phyloP scores from a whole-genome alignment of 2,329 filamentous ascomycete genomes.

The Mycosphaerella sp. region DNA sequence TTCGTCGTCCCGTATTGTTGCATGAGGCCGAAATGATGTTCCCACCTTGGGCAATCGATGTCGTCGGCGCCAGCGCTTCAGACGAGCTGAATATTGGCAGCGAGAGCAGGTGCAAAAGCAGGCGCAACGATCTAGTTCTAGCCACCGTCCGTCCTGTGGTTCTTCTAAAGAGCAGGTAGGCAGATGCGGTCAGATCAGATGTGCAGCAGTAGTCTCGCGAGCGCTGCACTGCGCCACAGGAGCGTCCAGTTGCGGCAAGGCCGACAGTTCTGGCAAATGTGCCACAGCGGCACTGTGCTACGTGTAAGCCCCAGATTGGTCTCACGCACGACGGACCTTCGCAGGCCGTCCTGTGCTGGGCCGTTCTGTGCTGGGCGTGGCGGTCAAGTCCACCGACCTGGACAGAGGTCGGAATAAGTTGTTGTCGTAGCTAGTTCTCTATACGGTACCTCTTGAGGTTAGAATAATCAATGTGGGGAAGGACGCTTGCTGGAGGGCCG shows the following conservation, averaged over 20 bases:
- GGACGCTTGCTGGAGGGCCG: not conserved
- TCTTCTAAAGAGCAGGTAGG: not conserved
- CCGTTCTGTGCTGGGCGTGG: not conserved
- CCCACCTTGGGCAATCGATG: not conserved
- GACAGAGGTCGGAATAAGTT: not conserved
- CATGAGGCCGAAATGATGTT: not conserved
- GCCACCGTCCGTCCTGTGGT: not conserved
- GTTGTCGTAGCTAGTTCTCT: no score
- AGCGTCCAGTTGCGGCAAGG: not conserved
- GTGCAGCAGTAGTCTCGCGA: not conserved
- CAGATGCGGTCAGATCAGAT: conserved; percentile 1
- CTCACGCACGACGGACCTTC: conserved; percentile 3
- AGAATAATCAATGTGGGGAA: not conserved
- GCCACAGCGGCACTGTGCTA: conserved; percentile 3
- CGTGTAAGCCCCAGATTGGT: conserved; percentile 7
- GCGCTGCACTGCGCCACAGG: conserved; percentile 1
- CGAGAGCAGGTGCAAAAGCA: not conserved
- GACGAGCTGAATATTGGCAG: not conserved
- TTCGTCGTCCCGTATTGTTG: not conserved
- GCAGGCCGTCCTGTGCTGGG: not conserved
- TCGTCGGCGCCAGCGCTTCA: conserved; percentile 8
- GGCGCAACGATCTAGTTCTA: not conserved
- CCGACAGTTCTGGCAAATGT: conserved; percentile 1
- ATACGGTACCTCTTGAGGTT: no score
- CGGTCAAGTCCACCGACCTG: not conserved